Base-by-base conservation (phyloP, 2,329 filamentous ascomycete species). In the Helotiales sp. region DNA sequence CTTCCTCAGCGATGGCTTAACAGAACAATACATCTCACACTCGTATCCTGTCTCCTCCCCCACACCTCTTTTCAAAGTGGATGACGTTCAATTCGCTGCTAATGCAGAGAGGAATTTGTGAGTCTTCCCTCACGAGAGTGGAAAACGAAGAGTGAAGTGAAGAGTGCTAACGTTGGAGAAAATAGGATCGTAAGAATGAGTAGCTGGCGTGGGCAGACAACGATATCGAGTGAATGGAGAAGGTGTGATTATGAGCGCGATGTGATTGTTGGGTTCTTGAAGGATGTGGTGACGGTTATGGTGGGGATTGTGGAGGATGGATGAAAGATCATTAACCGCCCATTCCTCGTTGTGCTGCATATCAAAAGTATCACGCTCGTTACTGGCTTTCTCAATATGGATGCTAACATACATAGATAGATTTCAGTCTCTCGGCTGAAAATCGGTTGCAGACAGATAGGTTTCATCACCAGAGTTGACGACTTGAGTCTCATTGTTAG, bases 1-100 rank as follows among this genome's bases (percentile, higher is more conserved):
- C 42, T 59, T 66, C 31, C 57, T 66, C 19, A 65, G 62, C 34
- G 65, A 67, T 17, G 65, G 65, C n/a, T 47, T 63, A 40, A 61
- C 54, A 25, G 65, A 67, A 34, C 29, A 53, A 25, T 64, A 66
- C 34, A 67, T 67, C 31, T 52, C 47, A 0, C 57, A 59, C 19
- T 19, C 42, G 4, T 67, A 66, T 50, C 42, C 34, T 15, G 6
- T 25, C 10, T 47, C 57, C 5, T 15, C 33, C 17, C 1, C 34
- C 6, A 6, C 24, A 12, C 25, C 49, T 30, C 13, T 50, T 10
- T 58, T 66, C 29, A 36, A 13, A 42, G 58, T 67, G 8, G 30
- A 62, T 6, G 54, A 61, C n/a, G 30, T 65, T 27, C 36, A 59
- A 5, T 66, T 67, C 47, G 58, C 59, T n/a, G 63, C 65, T 22